phyloP scores from a whole-genome alignment of 352 stramenopile species.

The Stramenopiles sp. region DNA sequence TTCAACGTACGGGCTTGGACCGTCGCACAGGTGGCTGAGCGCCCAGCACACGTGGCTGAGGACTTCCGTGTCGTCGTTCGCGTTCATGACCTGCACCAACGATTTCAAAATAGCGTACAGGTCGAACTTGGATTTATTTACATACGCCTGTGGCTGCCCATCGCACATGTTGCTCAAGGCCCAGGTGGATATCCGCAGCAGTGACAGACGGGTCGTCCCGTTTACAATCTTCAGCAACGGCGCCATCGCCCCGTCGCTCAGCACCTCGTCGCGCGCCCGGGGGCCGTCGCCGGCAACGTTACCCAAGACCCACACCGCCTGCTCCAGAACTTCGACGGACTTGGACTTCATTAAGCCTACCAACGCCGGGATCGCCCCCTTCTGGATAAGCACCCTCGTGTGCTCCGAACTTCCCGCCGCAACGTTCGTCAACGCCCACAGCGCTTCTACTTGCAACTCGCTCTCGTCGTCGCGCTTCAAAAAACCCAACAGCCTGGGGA shows the following conservation, averaged over 20 bases:
- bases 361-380: constrained; percentile 65
- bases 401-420: constrained; percentile 67
- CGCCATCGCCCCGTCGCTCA: constrained; percentile 50
- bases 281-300: constrained; percentile 69
- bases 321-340: constrained; percentile 73
- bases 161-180: constrained; percentile 76
- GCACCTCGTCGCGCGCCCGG: constrained; percentile 54
- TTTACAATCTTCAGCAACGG: constrained; percentile 65
- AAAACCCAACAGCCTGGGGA: constrained; percentile 55
- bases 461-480: constrained; percentile 45
- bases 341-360: constrained; percentile 63
- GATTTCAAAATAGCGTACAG: neutral
- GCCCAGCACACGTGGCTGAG: constrained; percentile 82
- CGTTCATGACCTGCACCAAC: constrained; percentile 60
- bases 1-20: constrained; percentile 82
- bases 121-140: neutral
- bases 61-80: constrained; percentile 81
- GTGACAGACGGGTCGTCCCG: constrained; percentile 37
- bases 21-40: constrained; percentile 88
- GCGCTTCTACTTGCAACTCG: constrained; percentile 66
- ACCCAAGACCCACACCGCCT: constrained; percentile 72
- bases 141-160: constrained; percentile 45
- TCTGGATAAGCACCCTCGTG: constrained; percentile 67
- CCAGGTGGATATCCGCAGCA: constrained; percentile 71
- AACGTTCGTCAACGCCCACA: constrained; percentile 86